Evolutionary conservation across 345 rosid genomes (phyloP).

Genomic region (Conringia planisiliqua): DNA sequence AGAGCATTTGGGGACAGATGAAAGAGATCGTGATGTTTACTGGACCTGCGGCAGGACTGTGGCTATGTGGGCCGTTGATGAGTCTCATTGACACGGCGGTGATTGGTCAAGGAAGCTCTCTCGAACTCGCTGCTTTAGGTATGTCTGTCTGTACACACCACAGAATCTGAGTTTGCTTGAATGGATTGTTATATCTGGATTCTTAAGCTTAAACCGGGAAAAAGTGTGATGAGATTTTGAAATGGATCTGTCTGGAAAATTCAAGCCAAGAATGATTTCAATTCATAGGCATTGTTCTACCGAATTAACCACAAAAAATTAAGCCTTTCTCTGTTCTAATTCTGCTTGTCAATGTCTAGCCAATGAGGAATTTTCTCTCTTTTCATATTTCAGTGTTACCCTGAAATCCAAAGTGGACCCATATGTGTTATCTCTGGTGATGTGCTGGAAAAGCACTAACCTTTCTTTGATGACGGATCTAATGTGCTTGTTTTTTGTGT

Average conservation of each 20-base stretch:
- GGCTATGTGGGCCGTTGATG: conserved; percentile 95
- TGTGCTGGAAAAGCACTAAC: conserved; percentile 11
- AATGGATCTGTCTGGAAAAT: neutral
- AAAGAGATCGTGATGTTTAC: conserved; percentile 81
- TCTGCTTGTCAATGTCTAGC: neutral
- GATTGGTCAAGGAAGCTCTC: conserved; percentile 83
- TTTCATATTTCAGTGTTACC: neutral
- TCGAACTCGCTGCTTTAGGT: conserved; percentile 96
- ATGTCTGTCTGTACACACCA: neutral
- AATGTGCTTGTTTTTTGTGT: neutral
- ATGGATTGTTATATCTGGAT: neutral
- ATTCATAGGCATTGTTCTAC: neutral
- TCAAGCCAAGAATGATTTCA: neutral
- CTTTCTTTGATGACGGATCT: neutral
- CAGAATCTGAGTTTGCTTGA: neutral
- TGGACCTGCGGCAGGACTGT: conserved; percentile 85
- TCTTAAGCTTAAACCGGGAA: neutral
- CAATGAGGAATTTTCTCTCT: neutral
- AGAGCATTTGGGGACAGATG: conserved; percentile 72
- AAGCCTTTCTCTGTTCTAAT: neutral
- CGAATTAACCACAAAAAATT: neutral
- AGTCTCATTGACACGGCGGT: conserved; percentile 92
- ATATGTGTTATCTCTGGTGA: neutral
- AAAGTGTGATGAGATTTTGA: neutral
- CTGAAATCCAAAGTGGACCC: neutral